A percentile compares a stretch with the other conserved stretches of the same genome.
These are phyloP conservation scores for Scedosporium dehoogii DNA, from an alignment of 2,329 filamentous ascomycete species.

Conservation along the genomic window DNA sequence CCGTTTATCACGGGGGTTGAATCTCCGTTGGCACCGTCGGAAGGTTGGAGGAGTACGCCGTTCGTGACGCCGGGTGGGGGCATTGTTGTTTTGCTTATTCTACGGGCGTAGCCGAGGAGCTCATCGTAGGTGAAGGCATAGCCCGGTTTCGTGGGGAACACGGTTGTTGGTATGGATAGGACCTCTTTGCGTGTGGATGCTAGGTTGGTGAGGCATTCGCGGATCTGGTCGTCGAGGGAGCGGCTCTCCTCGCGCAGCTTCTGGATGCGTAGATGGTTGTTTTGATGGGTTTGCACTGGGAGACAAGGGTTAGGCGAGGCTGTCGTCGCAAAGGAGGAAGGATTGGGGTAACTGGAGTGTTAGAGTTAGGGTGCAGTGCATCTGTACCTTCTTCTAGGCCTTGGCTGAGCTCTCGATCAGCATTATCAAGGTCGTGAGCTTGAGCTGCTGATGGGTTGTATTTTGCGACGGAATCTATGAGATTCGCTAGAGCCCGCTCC, in stretches of 20 bases:
- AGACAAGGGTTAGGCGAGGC: background rate
- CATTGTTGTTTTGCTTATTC: constrained; percentile 71
- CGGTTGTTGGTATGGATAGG: constrained; percentile 49
- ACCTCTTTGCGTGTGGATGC: constrained; percentile 66
- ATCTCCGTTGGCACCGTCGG: constrained; percentile 20
- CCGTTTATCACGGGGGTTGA: constrained; percentile 10
- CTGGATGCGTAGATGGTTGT: constrained; percentile 60
- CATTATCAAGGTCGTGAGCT: constrained; percentile 58
- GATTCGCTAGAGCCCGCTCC: constrained; percentile 54
- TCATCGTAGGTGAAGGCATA: constrained; percentile 59
- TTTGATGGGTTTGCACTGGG: constrained; percentile 63
- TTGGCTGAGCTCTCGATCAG: constrained; percentile 57
- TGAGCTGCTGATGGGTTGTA: constrained; percentile 65
- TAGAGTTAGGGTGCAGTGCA: background rate
- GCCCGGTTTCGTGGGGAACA: constrained; percentile 39
- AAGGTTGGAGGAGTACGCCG: constrained; percentile 19
- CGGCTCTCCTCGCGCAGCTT: constrained; percentile 56
- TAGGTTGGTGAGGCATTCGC: constrained; percentile 58
- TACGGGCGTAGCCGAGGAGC: constrained; percentile 66
- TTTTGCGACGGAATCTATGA: constrained; percentile 72
- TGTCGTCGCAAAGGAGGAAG: too few species aligned
- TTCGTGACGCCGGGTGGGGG: constrained; percentile 49
- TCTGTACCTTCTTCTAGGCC: constrained; percentile 54
- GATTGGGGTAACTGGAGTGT: background rate
- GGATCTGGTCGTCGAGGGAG: constrained; percentile 62